A percentile compares a stretch with the other conserved stretches of the same genome.
Conservation (phyloP, 1,284 basidiomycete species). For the Boletus semigastroideus region DNA sequence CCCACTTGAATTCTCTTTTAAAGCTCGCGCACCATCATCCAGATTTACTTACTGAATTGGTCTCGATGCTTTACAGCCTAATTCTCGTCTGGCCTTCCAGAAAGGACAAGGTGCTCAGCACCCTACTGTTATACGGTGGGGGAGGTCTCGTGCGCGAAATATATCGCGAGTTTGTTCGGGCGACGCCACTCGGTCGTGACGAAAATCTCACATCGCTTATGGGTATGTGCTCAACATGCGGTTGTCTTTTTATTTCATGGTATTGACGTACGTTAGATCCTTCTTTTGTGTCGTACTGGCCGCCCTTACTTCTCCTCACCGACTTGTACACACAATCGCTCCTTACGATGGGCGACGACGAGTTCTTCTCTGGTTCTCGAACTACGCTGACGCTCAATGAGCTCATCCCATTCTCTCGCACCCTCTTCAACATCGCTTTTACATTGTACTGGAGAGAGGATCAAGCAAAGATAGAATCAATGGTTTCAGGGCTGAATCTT, state of each 20-base stretch:
- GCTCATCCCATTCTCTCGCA: slow-evolving; percentile 64
- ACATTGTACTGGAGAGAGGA: slow-evolving; percentile 78
- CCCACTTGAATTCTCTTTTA: slow-evolving; percentile 55
- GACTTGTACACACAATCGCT: slow-evolving; percentile 87
- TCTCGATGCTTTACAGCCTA: slow-evolving; percentile 55
- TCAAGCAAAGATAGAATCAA: slow-evolving; percentile 39
- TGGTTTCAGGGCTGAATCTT: slow-evolving; percentile 42
- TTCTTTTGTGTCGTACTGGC: slow-evolving; percentile 49
- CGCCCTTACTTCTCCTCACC: slow-evolving; percentile 75
- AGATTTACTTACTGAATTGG: slow-evolving; percentile 41
- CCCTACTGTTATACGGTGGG: slow-evolving; percentile 48
- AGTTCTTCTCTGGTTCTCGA: slow-evolving; percentile 68
- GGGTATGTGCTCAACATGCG: slow-evolving; percentile 31
- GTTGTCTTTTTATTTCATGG: slow-evolving; percentile 3
- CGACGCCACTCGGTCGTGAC: slow-evolving; percentile 54
- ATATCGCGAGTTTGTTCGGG: slow-evolving; percentile 68
- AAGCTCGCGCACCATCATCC: slow-evolving; percentile 36
- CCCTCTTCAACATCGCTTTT: slow-evolving; percentile 79
- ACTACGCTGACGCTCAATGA: slow-evolving; percentile 75
- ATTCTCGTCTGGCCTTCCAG: slow-evolving; percentile 57
- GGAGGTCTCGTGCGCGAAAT: slow-evolving; percentile 72
- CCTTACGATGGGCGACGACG: slow-evolving; percentile 93
- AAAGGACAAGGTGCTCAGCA: slow-evolving; percentile 52
- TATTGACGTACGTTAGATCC: slow-evolving; percentile 39
- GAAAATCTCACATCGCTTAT: slow-evolving; percentile 42